These are phyloP conservation scores for Halocafeteria seosinensis DNA, from an alignment of 108 stramenopile genomes.

Conservation along the genomic window DNA sequence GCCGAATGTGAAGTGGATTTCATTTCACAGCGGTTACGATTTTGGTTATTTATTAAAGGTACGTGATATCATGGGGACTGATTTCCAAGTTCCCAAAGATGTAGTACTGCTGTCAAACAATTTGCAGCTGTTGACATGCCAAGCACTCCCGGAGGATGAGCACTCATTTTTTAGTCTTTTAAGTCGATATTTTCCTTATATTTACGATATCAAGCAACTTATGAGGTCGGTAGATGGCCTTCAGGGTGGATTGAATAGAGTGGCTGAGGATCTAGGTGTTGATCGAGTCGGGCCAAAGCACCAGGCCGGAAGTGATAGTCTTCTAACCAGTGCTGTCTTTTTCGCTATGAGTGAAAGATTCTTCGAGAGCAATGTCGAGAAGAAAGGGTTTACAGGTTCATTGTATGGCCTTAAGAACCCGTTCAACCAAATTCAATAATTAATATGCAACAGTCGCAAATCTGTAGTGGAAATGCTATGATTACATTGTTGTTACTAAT, in stretches of 20 bases:
- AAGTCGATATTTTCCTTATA: conserved; percentile 78
- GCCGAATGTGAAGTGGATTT: conserved; percentile 83
- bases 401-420: no score
- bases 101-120: no score
- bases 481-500: no score
- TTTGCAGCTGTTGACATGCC: conserved; percentile 46
- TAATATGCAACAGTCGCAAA: no score
- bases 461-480: no score
- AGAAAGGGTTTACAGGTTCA: no score
- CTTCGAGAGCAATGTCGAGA: no score
- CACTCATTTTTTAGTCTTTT: conserved; percentile 74
- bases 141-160: conserved; percentile 29
- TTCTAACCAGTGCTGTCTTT: conserved; percentile 83
- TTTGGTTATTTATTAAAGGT: no score
- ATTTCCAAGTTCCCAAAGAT: no score
- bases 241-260: conserved; percentile 72
- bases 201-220: conserved; percentile 96
- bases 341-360: conserved; percentile 42
- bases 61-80: no score
- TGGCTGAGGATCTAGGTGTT: conserved; percentile 74
- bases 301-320: conserved; percentile 88
- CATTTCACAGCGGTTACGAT: conserved; percentile 58
- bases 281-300: conserved; percentile 90
- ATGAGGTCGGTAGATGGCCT: conserved; percentile 59
- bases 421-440: no score